phyloP scores from a whole-genome alignment of 306 rosid genomes.

The Trifolium repens region DNA sequence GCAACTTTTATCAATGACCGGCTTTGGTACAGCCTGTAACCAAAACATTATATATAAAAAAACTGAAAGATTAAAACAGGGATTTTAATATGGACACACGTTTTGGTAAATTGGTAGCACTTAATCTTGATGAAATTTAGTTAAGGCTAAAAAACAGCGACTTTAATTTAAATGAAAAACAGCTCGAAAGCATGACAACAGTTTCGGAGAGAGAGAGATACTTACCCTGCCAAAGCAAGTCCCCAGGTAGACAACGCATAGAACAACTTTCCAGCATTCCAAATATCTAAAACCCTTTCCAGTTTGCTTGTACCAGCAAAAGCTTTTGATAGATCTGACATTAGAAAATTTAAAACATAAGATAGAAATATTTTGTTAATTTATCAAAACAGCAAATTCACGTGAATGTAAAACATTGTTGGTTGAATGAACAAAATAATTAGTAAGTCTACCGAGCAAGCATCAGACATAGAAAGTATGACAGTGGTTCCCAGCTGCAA shows the following conservation, averaged over 20 bases:
- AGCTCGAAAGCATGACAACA: slow-evolving; percentile 10
- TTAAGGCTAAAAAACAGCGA: slow-evolving; percentile 5
- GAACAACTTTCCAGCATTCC: slow-evolving; percentile 87
- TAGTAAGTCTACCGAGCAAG: slow-evolving; percentile 14
- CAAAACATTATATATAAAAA: slow-evolving; percentile 6
- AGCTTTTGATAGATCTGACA: slow-evolving; percentile 78
- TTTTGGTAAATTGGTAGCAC: slow-evolving; percentile 1
- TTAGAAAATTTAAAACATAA: slow-evolving; percentile 37
- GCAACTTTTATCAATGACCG: slow-evolving; percentile 75
- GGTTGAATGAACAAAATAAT: slow-evolving; percentile 7
- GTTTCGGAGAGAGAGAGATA: slow-evolving; percentile 26
- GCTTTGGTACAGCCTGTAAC: slow-evolving; percentile 69
- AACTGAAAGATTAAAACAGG: neutral
- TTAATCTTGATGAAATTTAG: neutral
- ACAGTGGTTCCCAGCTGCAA: neutral
- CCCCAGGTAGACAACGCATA: slow-evolving; percentile 95
- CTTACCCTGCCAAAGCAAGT: slow-evolving; percentile 88
- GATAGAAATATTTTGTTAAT: slow-evolving; percentile 27
- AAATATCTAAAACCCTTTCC: slow-evolving; percentile 66
- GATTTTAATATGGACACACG: neutral
- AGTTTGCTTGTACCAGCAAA: slow-evolving; percentile 68
- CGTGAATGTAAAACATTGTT: slow-evolving; percentile 29
- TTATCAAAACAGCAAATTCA: slow-evolving; percentile 24
- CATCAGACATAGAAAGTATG: slow-evolving; percentile 36
- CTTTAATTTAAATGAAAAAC: neutral